These are phyloP conservation scores for Exophiala lecanii-corni DNA, from an alignment of 2,329 filamentous ascomycete species.

Conservation along the genomic window DNA sequence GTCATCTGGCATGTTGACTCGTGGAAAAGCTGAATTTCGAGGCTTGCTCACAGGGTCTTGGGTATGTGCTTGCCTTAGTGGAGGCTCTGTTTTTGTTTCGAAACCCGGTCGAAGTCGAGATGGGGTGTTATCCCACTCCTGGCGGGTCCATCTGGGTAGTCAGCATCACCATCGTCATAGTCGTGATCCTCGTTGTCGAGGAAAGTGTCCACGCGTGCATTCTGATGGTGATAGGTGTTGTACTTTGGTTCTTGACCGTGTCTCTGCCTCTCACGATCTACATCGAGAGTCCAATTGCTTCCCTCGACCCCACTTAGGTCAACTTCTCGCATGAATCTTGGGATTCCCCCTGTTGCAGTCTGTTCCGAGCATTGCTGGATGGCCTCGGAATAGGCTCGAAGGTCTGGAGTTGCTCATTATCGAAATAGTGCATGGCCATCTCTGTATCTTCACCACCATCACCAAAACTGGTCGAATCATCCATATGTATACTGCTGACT, in stretches of 20 bases:
- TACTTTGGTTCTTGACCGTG: constrained; percentile 11
- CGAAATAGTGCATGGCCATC: background rate
- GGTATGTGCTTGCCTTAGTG: background rate
- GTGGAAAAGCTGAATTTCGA: background rate
- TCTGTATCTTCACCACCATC: no score
- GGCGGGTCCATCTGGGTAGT: constrained; percentile 7
- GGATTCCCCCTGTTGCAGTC: constrained; percentile 1
- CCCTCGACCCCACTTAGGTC: background rate
- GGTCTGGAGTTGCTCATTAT: background rate
- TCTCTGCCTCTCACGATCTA: constrained; percentile 12
- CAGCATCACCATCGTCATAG: constrained; percentile 13
- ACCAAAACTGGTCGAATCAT: constrained; percentile 17
- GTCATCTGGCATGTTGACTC: background rate
- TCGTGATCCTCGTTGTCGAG: background rate
- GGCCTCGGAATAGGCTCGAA: background rate
- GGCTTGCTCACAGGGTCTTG: background rate
- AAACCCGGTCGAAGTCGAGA: constrained; percentile 12
- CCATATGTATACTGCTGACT: constrained; percentile 18
- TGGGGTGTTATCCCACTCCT: constrained; percentile 13
- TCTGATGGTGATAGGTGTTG: constrained; percentile 1
- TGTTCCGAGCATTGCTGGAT: no score
- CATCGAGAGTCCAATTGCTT: constrained; percentile 9
- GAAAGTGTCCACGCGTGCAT: background rate
- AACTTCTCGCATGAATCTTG: background rate
- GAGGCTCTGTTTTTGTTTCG: background rate